Percentiles rank a stretch among this genome's conserved stretches.
Conservation (phyloP, 2,329 filamentous ascomycete genomes). For the Colletotrichum eremochloae region DNA sequence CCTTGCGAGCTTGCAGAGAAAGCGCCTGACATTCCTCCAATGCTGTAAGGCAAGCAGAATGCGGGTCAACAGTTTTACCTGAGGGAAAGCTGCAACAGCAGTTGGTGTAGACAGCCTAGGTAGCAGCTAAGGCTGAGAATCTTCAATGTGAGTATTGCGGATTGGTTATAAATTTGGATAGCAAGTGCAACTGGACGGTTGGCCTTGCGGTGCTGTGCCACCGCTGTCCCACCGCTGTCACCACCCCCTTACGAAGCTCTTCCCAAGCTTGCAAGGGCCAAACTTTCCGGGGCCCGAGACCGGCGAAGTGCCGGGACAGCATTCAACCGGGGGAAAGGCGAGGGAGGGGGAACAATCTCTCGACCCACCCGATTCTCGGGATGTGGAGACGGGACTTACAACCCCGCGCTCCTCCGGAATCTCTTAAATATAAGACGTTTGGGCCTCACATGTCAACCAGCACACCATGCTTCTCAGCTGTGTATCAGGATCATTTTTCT, state of each 20-base stretch:
- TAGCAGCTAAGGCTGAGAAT: too few species aligned
- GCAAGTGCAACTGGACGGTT: too few species aligned
- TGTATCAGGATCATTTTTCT: neutral
- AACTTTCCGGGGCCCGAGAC: neutral
- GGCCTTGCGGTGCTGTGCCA: neutral
- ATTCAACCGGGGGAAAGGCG: slow-evolving; percentile 31
- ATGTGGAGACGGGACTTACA: slow-evolving; percentile 39
- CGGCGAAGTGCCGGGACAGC: slow-evolving; percentile 34
- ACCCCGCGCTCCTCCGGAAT: slow-evolving; percentile 34
- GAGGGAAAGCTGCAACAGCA: neutral
- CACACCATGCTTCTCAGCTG: neutral
- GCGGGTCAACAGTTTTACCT: neutral
- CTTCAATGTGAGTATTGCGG: neutral
- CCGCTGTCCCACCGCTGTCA: slow-evolving; percentile 6
- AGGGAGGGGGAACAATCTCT: slow-evolving; percentile 24
- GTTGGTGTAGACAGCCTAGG: neutral
- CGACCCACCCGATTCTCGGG: slow-evolving; percentile 40
- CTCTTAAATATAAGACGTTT: slow-evolving; percentile 11
- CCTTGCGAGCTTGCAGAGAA: neutral
- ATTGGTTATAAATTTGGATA: neutral
- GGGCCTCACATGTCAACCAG: neutral
- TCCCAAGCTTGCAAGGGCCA: too few species aligned
- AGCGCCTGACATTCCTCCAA: neutral
- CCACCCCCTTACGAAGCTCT: neutral
- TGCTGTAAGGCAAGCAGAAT: neutral